Conservation (phyloP, 176 grass and related monocot species). For the Saccharum officinarum region DNA sequence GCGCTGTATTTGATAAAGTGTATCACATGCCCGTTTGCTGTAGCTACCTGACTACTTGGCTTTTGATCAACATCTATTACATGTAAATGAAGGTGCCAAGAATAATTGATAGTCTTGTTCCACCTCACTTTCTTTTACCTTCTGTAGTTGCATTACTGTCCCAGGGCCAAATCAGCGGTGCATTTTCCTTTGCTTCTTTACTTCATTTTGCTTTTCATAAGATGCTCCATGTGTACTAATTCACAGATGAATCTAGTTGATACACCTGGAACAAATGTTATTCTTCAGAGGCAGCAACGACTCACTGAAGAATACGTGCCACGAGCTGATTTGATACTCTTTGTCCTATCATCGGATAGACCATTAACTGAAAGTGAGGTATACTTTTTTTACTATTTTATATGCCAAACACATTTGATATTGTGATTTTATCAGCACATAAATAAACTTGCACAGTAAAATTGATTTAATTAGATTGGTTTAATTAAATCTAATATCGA, state of each 20-base stretch:
- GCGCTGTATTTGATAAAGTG: background rate
- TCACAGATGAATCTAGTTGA: conserved; percentile 98
- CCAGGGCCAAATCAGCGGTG: conserved; percentile 16
- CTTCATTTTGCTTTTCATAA: conserved; percentile 21
- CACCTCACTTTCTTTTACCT: conserved; percentile 1
- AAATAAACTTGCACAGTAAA: background rate
- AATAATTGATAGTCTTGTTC: background rate
- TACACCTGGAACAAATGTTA: conserved; percentile 99
- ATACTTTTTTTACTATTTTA: conserved; percentile 17
- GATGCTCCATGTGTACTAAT: conserved; percentile 26
- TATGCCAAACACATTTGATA: background rate
- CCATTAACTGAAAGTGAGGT: conserved; percentile 96
- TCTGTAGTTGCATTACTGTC: conserved; percentile 15
- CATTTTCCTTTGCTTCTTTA: conserved; percentile 18
- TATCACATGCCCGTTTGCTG: conserved; percentile 8
- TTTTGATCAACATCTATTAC: conserved; percentile 6
- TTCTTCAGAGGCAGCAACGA: conserved; percentile 96
- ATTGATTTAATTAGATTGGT: background rate
- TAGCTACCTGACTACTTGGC: background rate
- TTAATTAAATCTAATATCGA: background rate
- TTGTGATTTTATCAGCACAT: background rate
- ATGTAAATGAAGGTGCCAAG: conserved; percentile 8
- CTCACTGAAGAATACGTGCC: conserved; percentile 99
- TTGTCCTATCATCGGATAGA: conserved; percentile 88
- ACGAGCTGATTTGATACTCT: conserved; percentile 88